Percentiles rank a stretch among this genome's conserved stretches.
These are phyloP conservation scores for Phlebiopsis gigantea DNA, from an alignment of 768 basidiomycete species.

Conservation along the genomic window DNA sequence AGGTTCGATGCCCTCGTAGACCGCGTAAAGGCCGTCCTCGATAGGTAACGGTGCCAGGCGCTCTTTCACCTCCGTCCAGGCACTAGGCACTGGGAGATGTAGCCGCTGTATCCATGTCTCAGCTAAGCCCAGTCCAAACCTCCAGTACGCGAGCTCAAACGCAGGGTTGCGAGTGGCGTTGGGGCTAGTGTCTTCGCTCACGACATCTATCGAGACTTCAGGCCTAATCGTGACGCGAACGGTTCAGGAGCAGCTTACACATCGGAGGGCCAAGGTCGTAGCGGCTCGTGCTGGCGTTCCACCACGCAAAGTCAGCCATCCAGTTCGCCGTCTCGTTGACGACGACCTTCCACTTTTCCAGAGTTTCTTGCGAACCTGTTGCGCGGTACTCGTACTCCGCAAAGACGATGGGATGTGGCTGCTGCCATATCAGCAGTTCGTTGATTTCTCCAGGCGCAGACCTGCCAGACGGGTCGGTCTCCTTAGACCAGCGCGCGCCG, in stretches of 20 bases:
- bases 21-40: constrained; percentile 45
- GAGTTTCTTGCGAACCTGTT: constrained; percentile 28
- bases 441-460: constrained; percentile 58
- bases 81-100: constrained; percentile 33
- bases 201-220: constrained; percentile 28
- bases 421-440: constrained; percentile 59
- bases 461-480: constrained; percentile 56
- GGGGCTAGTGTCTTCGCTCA: constrained; percentile 52
- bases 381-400: constrained; percentile 53
- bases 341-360: constrained; percentile 48
- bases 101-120: constrained; percentile 42
- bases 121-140: constrained; percentile 43
- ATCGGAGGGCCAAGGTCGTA: constrained; percentile 59
- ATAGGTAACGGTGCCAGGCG: constrained; percentile 47
- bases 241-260: constrained; percentile 13
- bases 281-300: constrained; percentile 38
- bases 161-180: constrained; percentile 51
- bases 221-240: too few relatives aligned
- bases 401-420: constrained; percentile 54
- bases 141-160: constrained; percentile 58
- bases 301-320: constrained; percentile 55
- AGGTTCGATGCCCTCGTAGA: constrained; percentile 49
- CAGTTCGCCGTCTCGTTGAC: constrained; percentile 51
- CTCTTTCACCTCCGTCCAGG: constrained; percentile 40
- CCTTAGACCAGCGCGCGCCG: constrained; percentile 62